A percentile compares a stretch with the other conserved stretches of the same genome.
Conservation (phyloP, 106 monocot species). For the Dendrobium catenatum region DNA sequence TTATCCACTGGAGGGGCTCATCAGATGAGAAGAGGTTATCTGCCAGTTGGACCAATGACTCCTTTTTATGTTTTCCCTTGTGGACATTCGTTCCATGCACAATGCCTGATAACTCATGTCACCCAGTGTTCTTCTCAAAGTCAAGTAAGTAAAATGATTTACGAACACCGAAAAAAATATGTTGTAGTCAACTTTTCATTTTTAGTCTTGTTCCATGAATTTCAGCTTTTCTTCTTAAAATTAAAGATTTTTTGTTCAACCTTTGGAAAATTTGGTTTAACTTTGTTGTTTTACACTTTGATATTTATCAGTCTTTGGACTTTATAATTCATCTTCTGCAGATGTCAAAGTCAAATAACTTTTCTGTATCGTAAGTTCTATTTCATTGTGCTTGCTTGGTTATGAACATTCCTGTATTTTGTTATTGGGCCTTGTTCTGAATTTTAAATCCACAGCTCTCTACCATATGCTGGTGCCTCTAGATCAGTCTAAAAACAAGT, state of each 20-base stretch:
- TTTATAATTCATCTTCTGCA: background rate
- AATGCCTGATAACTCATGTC: conserved; percentile 88
- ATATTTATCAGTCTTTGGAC: background rate
- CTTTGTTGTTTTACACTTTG: no score
- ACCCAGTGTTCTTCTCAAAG: conserved; percentile 37
- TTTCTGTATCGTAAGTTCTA: background rate
- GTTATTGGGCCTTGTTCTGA: background rate
- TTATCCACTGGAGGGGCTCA: conserved; percentile 56
- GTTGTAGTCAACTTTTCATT: background rate
- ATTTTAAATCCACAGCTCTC: background rate
- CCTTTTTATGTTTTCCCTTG: conserved; percentile 98
- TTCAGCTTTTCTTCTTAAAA: background rate
- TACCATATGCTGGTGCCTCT: background rate
- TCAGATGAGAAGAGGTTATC: conserved; percentile 54
- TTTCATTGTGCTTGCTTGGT: background rate
- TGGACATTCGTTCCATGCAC: conserved; percentile 87
- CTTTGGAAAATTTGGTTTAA: background rate
- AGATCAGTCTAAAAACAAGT: background rate
- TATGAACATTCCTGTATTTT: background rate
- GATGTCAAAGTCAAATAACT: background rate
- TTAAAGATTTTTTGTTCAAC: background rate
- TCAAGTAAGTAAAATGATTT: conserved; percentile 48
- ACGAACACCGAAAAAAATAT: background rate
- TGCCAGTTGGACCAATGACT: conserved; percentile 51
- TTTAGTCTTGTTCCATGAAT: background rate